Evolutionary conservation across 148 eudicot species (phyloP), one percentile per base, ranked within the genome.

Genomic region (Beta vulgaris): DNA sequence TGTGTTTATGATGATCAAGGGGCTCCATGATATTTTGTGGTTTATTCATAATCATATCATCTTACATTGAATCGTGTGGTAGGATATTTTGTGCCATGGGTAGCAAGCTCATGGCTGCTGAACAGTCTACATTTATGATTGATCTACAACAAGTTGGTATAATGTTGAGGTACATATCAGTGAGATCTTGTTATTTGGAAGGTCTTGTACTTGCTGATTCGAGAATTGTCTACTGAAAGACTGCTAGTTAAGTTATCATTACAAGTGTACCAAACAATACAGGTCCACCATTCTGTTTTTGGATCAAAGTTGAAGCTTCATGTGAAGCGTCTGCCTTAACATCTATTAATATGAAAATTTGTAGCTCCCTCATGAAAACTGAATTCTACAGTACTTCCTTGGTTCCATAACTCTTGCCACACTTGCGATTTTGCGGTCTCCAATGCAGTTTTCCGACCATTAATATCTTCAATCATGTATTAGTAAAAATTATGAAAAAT

Each of bases 11-110:
- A 42, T 42, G 11, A 35, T 65, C 71, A 51, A 43, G 55, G 34
- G n/a, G 31, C 71, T 72, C 35, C 55, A 71, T 29, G 69, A 31
- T 42, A 63, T 54, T 59, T 16, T 25, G 39, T 36, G 49, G 46
- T 14, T 62, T 66, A 57, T 39, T 46, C 36, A 25, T 26, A 25
- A 28, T 34, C 55, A 14, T 76, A 58, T n/a, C 18, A 59, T 68
- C 39, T 73, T 67, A 28, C 68, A 3, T 55, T 61, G 46, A 65
- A n/a, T 67, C 39, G 54, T 67, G 57, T 69, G 62, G 67, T 78
- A 95, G 98, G 88, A 89, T 95, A 86, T 92, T 95, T 69, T 95
- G 98, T 84, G 97, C 98, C 10, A 90, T 82, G 88, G 98, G 97
- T 79, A 88, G 89, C 86, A 95, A 90, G 87, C 82, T 84, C 77